Conservation (phyloP, 2,329 filamentous ascomycete species). For the Diaporthe destruens region DNA sequence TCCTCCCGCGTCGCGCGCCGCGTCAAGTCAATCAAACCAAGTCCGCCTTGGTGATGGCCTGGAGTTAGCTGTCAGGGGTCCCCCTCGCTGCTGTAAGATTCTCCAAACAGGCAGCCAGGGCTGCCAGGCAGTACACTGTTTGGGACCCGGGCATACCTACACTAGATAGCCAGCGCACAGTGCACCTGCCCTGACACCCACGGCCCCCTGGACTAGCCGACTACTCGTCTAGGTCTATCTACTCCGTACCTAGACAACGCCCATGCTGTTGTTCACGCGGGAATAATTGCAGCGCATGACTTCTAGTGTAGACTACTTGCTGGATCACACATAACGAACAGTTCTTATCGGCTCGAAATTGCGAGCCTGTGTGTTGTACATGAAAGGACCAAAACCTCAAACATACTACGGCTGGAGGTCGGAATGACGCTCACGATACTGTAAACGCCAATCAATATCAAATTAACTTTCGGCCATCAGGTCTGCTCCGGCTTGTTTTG, state of each 20-base stretch:
- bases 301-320: too few species aligned
- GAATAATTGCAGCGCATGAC: constrained; percentile 11
- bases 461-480: constrained; percentile 26
- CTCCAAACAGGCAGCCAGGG: constrained; percentile 32
- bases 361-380: constrained; percentile 18
- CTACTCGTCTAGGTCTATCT: neutral
- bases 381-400: constrained; percentile 33
- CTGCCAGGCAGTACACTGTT: neutral
- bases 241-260: neutral
- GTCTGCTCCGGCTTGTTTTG: constrained; percentile 25
- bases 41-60: constrained; percentile 14
- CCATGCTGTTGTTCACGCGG: neutral
- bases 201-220: constrained; percentile 4
- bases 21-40: constrained; percentile 32
- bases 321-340: constrained; percentile 19
- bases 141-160: neutral
- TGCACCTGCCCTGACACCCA: constrained; percentile 2
- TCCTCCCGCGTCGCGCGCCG: constrained; percentile 30
- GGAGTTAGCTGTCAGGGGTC: constrained; percentile 18
- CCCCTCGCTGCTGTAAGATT: constrained; percentile 29
- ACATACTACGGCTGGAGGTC: constrained; percentile 29
- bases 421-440: constrained; percentile 28
- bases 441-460: constrained; percentile 28
- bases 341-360: constrained; percentile 29
- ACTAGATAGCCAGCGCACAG: neutral